Percentiles rank a stretch among this genome's conserved stretches.
Conservation (phyloP, 164 flowering plant species). For the Taxillus chinensis region DNA sequence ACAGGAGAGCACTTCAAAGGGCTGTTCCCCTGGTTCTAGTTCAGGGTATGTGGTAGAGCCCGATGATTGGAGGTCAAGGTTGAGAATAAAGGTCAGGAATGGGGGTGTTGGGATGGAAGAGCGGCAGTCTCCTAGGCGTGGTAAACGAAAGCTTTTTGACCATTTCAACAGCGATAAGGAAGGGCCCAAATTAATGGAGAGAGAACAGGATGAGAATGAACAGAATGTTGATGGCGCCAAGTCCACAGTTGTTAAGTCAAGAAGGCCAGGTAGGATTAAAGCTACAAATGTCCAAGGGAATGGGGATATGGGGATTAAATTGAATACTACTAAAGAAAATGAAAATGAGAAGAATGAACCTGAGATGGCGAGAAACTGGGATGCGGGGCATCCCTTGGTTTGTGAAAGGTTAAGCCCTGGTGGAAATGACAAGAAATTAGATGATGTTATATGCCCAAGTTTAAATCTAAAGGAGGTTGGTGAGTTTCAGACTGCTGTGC, state of each 20-base stretch:
- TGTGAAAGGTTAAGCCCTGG: constrained; percentile 8
- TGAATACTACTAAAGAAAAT: constrained; percentile 11
- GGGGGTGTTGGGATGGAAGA: constrained; percentile 9
- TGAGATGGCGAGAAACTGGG: constrained; percentile 5
- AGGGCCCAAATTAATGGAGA: constrained; percentile 11
- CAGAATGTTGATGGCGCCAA: constrained; percentile 14
- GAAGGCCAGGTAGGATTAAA: constrained; percentile 24
- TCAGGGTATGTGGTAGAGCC: constrained; percentile 23
- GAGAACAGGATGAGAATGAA: constrained; percentile 13
- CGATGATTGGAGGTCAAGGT: constrained; percentile 50
- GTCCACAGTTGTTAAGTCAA: constrained; percentile 22
- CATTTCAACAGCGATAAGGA: constrained; percentile 23
- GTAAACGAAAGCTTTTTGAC: constrained; percentile 51
- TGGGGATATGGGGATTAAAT: constrained; percentile 16
- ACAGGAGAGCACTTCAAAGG: constrained; percentile 13
- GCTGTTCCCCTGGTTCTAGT: constrained; percentile 10
- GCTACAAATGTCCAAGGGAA: constrained; percentile 10
- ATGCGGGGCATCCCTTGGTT: constrained; percentile 11
- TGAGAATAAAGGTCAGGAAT: constrained; percentile 48
- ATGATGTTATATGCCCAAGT: constrained; percentile 5
- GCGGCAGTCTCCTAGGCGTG: constrained; percentile 15
- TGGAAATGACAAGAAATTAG: constrained; percentile 13
- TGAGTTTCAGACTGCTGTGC: constrained; percentile 8
- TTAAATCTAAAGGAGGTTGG: constrained; percentile 16
- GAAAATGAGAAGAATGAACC: constrained; percentile 8